phyloP scores from a whole-genome alignment of 139 green algal species.

The Edaphochlamys debaryana region DNA sequence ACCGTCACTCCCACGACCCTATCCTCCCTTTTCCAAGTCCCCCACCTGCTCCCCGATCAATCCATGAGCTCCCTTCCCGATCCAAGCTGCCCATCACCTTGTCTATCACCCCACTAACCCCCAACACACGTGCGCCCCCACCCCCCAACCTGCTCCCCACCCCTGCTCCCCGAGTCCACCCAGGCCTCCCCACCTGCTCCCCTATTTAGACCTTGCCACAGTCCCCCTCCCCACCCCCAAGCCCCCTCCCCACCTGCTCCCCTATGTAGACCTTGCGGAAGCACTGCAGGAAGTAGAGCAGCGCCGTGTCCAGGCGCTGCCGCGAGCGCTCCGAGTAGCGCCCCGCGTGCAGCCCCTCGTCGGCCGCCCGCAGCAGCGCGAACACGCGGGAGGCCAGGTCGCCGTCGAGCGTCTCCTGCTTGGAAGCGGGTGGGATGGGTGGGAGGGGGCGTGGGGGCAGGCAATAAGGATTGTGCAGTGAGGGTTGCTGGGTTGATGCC shows the following conservation, averaged over 20 bases:
- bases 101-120: too few species aligned
- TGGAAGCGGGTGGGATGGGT: not conserved
- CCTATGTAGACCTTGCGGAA: too few species aligned
- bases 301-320: constrained; percentile 91
- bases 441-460: not conserved
- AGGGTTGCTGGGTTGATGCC: not conserved
- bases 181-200: constrained; percentile 89
- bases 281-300: constrained; percentile 95
- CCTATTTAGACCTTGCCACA: constrained; percentile 98
- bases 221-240: too few species aligned
- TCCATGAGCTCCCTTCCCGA: too few species aligned
- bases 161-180: too few species aligned
- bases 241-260: too few species aligned
- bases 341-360: constrained; percentile 73
- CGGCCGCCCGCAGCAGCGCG: constrained; percentile 78
- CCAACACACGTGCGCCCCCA: not conserved
- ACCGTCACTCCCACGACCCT: not conserved
- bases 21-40: not conserved
- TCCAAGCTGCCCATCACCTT: too few species aligned
- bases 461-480: not conserved
- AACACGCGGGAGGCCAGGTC: constrained; percentile 92
- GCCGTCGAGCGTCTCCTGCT: constrained; percentile 93
- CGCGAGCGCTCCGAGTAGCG: constrained; percentile 74
- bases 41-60: not conserved
- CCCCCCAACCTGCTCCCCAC: not conserved